These are phyloP conservation scores for Aspergillus homomorphus DNA, from an alignment of 495 filamentous ascomycete genomes.

Conservation along the genomic window DNA sequence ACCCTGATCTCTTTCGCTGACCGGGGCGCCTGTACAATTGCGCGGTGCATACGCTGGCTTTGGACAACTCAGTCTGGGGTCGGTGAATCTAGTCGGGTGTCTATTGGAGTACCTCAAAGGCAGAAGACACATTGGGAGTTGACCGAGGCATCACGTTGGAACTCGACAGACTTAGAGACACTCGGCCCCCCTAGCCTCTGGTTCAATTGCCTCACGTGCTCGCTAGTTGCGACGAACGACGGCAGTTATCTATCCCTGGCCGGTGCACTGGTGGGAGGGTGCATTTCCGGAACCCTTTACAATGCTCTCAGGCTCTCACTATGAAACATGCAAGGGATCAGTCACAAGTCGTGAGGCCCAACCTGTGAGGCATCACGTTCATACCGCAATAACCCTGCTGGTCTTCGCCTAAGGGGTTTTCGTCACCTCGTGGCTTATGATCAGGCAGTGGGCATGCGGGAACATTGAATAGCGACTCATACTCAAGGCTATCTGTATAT, in stretches of 20 bases:
- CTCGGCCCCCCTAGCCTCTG: too few relatives aligned
- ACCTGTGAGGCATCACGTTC: not conserved
- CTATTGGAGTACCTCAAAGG: too few relatives aligned
- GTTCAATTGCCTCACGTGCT: not conserved
- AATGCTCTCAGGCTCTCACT: not conserved
- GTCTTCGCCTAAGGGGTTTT: not conserved
- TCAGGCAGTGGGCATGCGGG: not conserved
- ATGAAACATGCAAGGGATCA: not conserved
- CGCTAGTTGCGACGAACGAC: not conserved
- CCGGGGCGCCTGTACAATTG: not conserved
- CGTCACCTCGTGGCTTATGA: not conserved
- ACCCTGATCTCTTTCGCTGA: not conserved
- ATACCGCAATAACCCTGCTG: not conserved
- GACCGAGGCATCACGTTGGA: too few relatives aligned
- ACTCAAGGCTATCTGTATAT: too few relatives aligned
- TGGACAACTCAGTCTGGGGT: not conserved
- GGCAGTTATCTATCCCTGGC: not conserved
- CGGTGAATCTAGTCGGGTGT: too few relatives aligned
- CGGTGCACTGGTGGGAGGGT: not conserved
- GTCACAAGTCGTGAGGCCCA: not conserved
- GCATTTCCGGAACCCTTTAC: not conserved
- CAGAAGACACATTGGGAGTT: too few relatives aligned
- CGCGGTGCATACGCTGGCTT: not conserved
- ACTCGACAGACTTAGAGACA: too few relatives aligned
- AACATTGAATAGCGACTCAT: too few relatives aligned